Conservation (phyloP, 257 asterid genomes). For the Solanum dulcamara region DNA sequence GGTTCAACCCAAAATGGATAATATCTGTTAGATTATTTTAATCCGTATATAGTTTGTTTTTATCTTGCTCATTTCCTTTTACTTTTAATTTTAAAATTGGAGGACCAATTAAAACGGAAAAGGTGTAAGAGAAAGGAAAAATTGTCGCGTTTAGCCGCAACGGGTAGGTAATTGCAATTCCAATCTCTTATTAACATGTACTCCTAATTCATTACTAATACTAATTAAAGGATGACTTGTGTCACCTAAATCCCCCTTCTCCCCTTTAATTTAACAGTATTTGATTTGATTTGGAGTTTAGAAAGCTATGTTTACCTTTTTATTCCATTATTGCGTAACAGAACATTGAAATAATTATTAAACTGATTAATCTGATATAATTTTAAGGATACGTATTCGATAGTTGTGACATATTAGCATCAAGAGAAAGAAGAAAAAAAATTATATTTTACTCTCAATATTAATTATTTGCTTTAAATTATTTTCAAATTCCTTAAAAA, state of each 20-base stretch:
- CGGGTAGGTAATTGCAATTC: neutral
- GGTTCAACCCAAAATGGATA: neutral
- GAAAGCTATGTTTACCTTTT: neutral
- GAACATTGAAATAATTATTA: neutral
- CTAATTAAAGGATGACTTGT: neutral
- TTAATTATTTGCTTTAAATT: accelerated
- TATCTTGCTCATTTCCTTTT: neutral
- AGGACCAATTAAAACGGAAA: neutral
- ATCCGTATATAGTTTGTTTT: neutral
- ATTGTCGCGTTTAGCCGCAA: neutral
- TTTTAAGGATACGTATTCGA: neutral
- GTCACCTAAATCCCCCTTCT: neutral
- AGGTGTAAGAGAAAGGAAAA: neutral
- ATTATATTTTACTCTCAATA: too few relatives aligned
- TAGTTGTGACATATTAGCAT: neutral
- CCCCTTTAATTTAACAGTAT: neutral
- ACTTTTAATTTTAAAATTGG: neutral
- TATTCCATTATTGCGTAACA: neutral
- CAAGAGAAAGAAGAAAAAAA: too few relatives aligned
- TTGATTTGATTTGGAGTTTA: neutral
- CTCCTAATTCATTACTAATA: neutral
- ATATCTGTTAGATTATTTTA: neutral
- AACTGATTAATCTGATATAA: neutral
- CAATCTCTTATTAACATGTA: neutral
- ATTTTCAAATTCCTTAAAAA: too few relatives aligned